phyloP scores from a whole-genome alignment of 139 green algal genomes.

The Tetratostichococcus sp. region DNA sequence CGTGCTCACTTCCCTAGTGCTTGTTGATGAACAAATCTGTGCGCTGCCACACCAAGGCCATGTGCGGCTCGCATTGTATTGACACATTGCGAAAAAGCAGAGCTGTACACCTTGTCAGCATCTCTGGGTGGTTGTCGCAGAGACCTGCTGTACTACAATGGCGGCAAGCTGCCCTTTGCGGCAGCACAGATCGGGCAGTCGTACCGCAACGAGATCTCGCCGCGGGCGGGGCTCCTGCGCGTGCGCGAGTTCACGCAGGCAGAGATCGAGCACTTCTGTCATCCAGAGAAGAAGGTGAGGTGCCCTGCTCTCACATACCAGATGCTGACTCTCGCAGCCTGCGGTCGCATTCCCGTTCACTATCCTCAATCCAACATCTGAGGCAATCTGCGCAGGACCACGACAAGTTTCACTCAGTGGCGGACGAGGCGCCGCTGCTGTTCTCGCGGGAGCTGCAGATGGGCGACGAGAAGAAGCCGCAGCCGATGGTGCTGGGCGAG shows the following conservation, averaged over 20 bases:
- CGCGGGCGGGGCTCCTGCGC: constrained; percentile 86
- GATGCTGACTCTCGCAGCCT: too few relatives aligned
- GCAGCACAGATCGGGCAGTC: constrained; percentile 94
- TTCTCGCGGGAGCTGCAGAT: constrained; percentile 86
- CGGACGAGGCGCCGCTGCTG: constrained; percentile 78
- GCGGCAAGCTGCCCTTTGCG: constrained; percentile 95
- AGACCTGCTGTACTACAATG: constrained; percentile 98
- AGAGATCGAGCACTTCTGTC: constrained; percentile 99
- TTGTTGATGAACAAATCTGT: too few relatives aligned
- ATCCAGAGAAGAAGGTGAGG: constrained; percentile 84
- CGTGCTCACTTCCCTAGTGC: too few relatives aligned
- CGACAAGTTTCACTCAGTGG: constrained; percentile 85
- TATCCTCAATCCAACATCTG: too few relatives aligned
- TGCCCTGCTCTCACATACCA: too few relatives aligned
- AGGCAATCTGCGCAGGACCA: constrained; percentile 48
- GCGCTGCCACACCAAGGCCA: too few relatives aligned
- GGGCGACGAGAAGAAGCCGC: constrained; percentile 79
- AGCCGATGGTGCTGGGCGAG: constrained; percentile 73
- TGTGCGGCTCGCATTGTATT: too few relatives aligned
- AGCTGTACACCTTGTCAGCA: too few relatives aligned
- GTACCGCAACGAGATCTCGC: constrained; percentile 96
- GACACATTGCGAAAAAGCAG: too few relatives aligned
- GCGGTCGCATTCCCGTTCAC: too few relatives aligned
- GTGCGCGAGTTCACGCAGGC: constrained; percentile 98
- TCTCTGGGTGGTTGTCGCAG: constrained; percentile 24